Evolutionary conservation across 495 filamentous ascomycete species (phyloP).

Genomic region (Pyrenula massariospora): DNA sequence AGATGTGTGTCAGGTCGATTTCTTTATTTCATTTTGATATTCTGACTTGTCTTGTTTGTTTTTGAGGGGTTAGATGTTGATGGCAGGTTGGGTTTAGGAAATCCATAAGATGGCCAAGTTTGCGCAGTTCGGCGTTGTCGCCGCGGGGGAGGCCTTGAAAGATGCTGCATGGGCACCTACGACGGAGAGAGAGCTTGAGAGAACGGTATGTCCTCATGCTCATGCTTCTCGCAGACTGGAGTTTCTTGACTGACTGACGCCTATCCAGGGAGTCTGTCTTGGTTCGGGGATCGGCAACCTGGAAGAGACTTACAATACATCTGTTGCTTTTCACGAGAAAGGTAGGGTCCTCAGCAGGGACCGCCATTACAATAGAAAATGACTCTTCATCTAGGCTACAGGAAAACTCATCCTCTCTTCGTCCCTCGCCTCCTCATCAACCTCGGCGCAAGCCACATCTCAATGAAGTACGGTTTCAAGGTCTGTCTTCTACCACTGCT

Average conservation of each 20-base stretch:
- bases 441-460: conserved; percentile 84
- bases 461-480: conserved; percentile 83
- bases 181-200: conserved; percentile 48
- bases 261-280: conserved; percentile 62
- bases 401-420: conserved; percentile 84
- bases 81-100: conserved; percentile 42
- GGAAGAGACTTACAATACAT: conserved; percentile 76
- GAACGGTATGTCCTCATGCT: conserved; percentile 40
- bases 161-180: conserved; percentile 73
- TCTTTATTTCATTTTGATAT: too few relatives aligned
- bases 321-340: conserved; percentile 59
- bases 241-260: too few relatives aligned
- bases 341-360: conserved; percentile 30
- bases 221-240: too few relatives aligned
- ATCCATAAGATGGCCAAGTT: conserved; percentile 83
- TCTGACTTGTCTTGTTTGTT: too few relatives aligned
- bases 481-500: conserved; percentile 18
- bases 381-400: conserved; percentile 53
- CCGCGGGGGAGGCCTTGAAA: conserved; percentile 71
- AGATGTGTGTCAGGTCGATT: conserved; percentile 35
- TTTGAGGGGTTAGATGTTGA: not conserved
- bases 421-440: conserved; percentile 90
- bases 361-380: not conserved
- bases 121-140: conserved; percentile 81
- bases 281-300: conserved; percentile 96